These are phyloP conservation scores for Tetrahymena borealis DNA, from an alignment of 73 alveolate species.

Conservation along the genomic window DNA sequence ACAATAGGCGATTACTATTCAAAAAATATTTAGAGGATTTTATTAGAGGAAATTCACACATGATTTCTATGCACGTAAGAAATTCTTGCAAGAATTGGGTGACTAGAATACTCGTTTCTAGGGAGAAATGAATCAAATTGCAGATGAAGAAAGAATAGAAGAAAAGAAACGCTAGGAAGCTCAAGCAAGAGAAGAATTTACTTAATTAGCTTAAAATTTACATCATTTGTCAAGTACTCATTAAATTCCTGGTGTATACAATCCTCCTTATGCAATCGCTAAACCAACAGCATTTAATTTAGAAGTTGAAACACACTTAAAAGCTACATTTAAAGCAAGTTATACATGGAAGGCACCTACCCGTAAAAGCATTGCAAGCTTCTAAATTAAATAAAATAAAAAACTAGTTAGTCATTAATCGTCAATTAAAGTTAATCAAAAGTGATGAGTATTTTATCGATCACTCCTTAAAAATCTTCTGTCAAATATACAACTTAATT, in stretches of 20 bases:
- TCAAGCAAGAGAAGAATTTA: conserved; percentile 32
- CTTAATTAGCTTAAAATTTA: conserved; percentile 27
- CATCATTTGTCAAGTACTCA: conserved; percentile 37
- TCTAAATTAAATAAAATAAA: neutral
- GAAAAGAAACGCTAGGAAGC: conserved; percentile 29
- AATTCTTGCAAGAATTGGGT: conserved; percentile 13
- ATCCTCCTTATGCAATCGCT: conserved; percentile 41
- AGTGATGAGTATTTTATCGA: neutral
- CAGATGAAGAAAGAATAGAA: conserved; percentile 11
- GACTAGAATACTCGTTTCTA: conserved; percentile 5
- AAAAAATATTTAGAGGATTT: conserved; percentile 37
- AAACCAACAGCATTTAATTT: conserved; percentile 39
- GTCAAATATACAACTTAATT: neutral
- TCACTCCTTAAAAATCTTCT: neutral
- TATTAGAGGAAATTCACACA: conserved; percentile 17
- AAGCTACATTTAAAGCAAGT: conserved; percentile 35
- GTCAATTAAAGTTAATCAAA: neutral
- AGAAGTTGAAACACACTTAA: conserved; percentile 41
- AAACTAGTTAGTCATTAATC: neutral
- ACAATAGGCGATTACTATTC: conserved; percentile 17
- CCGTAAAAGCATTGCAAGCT: neutral
- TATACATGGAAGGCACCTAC: neutral
- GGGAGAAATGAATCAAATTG: conserved; percentile 7
- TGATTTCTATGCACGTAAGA: conserved; percentile 33
- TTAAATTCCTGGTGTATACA: conserved; percentile 31